Conservation (phyloP, 139 green algal species). For the Volvox reticuliferus region DNA sequence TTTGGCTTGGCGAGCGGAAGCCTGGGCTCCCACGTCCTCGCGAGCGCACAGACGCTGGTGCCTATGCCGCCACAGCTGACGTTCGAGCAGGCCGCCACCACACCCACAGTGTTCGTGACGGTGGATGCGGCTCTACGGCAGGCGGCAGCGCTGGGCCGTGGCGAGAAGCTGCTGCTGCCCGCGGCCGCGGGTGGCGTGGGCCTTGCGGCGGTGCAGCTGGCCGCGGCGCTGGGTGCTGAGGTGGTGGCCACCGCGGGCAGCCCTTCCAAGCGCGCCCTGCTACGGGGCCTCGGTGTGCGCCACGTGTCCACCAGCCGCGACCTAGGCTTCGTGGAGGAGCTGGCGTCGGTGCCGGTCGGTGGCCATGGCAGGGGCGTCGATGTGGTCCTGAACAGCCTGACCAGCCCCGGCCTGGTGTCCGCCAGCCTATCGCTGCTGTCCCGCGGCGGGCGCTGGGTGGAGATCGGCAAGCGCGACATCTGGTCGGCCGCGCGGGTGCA, state of each 20-base stretch:
- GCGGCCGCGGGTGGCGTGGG: slow-evolving; percentile 87
- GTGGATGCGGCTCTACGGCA: slow-evolving; percentile 75
- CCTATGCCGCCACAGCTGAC: slow-evolving; percentile 73
- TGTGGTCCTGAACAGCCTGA: slow-evolving; percentile 88
- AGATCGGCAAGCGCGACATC: slow-evolving; percentile 94
- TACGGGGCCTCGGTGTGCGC: slow-evolving; percentile 68
- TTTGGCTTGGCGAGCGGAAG: slow-evolving; percentile 89
- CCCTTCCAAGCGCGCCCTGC: slow-evolving; percentile 78
- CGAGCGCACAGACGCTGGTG: slow-evolving; percentile 68
- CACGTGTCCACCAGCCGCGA: slow-evolving; percentile 59
- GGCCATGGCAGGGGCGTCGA: slow-evolving; percentile 57
- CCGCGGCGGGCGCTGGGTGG: slow-evolving; percentile 76
- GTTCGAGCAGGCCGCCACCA: slow-evolving; percentile 82
- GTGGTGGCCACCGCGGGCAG: slow-evolving; percentile 78
- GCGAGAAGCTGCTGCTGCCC: slow-evolving; percentile 79
- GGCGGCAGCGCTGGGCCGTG: slow-evolving; percentile 50
- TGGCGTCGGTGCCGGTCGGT: background rate
- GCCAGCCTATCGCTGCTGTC: slow-evolving; percentile 70
- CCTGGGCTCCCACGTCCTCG: slow-evolving; percentile 66
- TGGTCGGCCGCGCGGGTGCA: slow-evolving; percentile 70
- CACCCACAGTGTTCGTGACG: slow-evolving; percentile 89
- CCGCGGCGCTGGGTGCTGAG: slow-evolving; percentile 51
- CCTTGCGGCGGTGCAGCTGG: slow-evolving; percentile 79
- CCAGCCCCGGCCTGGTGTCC: slow-evolving; percentile 80
- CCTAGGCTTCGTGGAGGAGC: slow-evolving; percentile 47